Percentiles rank a stretch among this genome's conserved stretches.
Evolutionary conservation across 2,329 filamentous ascomycete species (phyloP).

Genomic region (Chaetomiaceae sp.): DNA sequence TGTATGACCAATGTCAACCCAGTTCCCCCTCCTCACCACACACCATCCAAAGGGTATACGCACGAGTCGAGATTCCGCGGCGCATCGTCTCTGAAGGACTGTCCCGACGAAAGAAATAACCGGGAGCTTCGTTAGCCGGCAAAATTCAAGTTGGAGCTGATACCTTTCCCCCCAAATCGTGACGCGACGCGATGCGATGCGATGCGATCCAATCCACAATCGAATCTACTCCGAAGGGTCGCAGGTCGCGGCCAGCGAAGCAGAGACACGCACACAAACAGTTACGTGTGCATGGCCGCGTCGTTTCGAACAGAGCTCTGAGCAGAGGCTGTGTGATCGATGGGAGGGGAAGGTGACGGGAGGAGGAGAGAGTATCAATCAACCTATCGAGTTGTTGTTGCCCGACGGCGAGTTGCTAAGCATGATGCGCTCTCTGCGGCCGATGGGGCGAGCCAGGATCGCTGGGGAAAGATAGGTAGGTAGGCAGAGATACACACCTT

Average conservation of each 20-base stretch:
- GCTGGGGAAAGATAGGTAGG: no score
- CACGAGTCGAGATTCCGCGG: slow-evolving; percentile 67
- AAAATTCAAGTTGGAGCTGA: slow-evolving; percentile 34
- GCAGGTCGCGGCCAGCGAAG: slow-evolving; percentile 30
- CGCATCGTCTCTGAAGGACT: slow-evolving; percentile 58
- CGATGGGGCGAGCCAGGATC: no score
- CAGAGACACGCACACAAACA: neutral
- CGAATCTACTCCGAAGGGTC: slow-evolving; percentile 22
- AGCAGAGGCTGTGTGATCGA: slow-evolving; percentile 18
- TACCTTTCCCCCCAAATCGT: slow-evolving; percentile 30
- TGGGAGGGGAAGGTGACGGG: slow-evolving; percentile 27
- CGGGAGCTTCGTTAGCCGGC: slow-evolving; percentile 39
- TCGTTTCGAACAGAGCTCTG: slow-evolving; percentile 23
- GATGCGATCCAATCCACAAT: slow-evolving; percentile 26
- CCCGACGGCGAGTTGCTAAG: slow-evolving; percentile 9
- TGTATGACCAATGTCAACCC: slow-evolving; percentile 35
- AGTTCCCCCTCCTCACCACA: no score
- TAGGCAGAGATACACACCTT: slow-evolving; percentile 54
- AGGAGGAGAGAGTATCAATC: slow-evolving; percentile 29
- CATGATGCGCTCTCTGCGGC: slow-evolving; percentile 9
- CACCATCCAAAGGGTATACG: slow-evolving; percentile 27
- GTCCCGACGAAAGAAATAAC: slow-evolving; percentile 38
- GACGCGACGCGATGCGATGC: slow-evolving; percentile 24
- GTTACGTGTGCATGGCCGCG: slow-evolving; percentile 24
- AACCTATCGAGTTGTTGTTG: slow-evolving; percentile 14